phyloP scores from a whole-genome alignment of 225 moss, liverwort and hornwort species.

The Ulota crispa region DNA sequence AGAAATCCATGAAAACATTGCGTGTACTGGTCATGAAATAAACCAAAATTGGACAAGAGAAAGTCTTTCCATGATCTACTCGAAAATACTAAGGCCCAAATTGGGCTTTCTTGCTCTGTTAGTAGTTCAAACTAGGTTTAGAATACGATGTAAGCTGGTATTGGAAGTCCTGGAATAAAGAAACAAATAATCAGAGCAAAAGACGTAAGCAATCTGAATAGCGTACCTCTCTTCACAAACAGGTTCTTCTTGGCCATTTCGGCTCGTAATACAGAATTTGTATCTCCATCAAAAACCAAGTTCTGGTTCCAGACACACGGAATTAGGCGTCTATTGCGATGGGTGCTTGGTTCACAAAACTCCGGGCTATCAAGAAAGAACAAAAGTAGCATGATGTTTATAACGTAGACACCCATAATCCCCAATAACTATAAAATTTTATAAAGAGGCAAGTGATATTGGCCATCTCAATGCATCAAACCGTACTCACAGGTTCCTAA shows the following conservation, averaged over 20 bases:
- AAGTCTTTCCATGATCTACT: background rate
- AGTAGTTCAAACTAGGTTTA: background rate
- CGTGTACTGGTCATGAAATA: background rate
- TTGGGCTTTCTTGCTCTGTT: background rate
- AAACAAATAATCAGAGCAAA: background rate
- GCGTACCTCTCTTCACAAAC: slow-evolving; percentile 76
- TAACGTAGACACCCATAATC: background rate
- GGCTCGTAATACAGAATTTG: slow-evolving; percentile 81
- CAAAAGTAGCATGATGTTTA: background rate
- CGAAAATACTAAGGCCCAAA: background rate
- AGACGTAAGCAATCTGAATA: background rate
- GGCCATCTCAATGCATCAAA: background rate
- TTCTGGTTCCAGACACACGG: slow-evolving; percentile 50
- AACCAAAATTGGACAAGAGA: background rate
- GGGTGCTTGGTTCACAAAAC: background rate
- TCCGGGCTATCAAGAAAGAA: background rate
- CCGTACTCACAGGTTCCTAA: slow-evolving; percentile 7
- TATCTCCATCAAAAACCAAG: slow-evolving; percentile 81
- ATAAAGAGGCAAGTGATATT: slow-evolving; percentile 13
- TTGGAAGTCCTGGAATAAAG: background rate
- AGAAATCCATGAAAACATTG: background rate
- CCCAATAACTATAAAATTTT: background rate
- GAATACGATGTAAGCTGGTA: background rate
- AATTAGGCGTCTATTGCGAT: background rate
- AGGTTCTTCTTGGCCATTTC: slow-evolving; percentile 98